Evolutionary conservation across 2,329 filamentous ascomycete species (phyloP).

Genomic region (Aureobasidium leucospermi): DNA sequence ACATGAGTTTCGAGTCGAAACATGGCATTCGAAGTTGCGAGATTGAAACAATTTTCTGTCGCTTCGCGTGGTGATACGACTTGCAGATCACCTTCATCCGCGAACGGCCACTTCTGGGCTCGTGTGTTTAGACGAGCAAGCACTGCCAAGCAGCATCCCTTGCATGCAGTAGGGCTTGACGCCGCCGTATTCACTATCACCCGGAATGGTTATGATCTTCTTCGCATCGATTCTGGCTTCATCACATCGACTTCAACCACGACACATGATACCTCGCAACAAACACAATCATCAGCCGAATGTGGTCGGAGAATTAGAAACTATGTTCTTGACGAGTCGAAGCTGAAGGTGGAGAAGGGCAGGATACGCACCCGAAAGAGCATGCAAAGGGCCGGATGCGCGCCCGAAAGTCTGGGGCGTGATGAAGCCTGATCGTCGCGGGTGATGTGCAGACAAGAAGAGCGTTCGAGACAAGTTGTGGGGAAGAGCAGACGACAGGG

Average conservation of each 20-base stretch:
- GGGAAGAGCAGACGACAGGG: neutral
- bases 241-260: neutral
- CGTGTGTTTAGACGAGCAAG: neutral
- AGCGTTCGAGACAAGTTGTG: neutral
- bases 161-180: neutral
- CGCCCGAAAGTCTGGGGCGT: too few relatives aligned
- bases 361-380: too few relatives aligned
- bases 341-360: too few relatives aligned
- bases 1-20: neutral
- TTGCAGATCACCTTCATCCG: neutral
- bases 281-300: neutral
- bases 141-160: neutral
- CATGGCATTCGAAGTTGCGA: neutral
- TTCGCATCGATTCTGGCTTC: neutral
- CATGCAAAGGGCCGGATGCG: too few relatives aligned
- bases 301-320: too few relatives aligned
- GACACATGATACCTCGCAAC: neutral
- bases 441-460: neutral
- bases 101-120: neutral
- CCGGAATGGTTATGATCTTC: neutral
- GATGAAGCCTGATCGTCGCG: neutral
- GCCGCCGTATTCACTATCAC: neutral
- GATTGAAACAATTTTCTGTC: neutral
- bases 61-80: neutral
- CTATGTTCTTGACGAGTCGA: too few relatives aligned